Percentiles rank a stretch among this genome's conserved stretches.
Conservation (phyloP, 2,329 filamentous ascomycete species). For the Aspergillus sclerotialis region DNA sequence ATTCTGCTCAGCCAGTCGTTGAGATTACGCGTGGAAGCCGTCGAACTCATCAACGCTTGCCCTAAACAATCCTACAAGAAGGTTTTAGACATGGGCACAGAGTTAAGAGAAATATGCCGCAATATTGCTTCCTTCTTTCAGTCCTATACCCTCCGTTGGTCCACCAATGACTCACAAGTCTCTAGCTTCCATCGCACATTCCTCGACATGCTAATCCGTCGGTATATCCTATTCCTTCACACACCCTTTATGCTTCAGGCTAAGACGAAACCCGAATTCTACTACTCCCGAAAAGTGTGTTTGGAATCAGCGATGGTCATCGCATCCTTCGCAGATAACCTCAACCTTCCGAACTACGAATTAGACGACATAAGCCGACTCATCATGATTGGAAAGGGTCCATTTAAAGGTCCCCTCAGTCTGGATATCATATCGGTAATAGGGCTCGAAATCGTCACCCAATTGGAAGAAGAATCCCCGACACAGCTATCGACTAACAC, state of each 20-base stretch:
- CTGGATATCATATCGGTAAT: conserved; percentile 15
- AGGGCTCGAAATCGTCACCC: conserved; percentile 15
- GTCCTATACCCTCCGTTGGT: not conserved
- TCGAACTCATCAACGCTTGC: conserved; percentile 7
- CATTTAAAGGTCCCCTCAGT: conserved; percentile 15
- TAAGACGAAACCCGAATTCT: conserved; percentile 10
- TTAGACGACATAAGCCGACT: conserved; percentile 10
- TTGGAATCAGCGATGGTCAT: conserved; percentile 13
- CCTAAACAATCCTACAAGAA: not conserved
- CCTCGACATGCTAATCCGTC: conserved; percentile 9
- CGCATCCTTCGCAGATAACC: conserved; percentile 10
- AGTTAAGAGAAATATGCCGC: conserved; percentile 7
- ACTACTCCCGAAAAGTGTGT: conserved; percentile 12
- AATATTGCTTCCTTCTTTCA: not conserved
- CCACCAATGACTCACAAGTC: conserved; percentile 1
- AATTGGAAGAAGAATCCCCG: conserved; percentile 14
- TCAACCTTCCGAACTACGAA: conserved; percentile 5
- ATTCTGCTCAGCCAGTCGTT: conserved; percentile 8
- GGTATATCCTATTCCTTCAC: conserved; percentile 10
- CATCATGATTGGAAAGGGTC: conserved; percentile 8
- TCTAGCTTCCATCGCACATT: conserved; percentile 8
- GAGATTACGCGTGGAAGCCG: conserved; percentile 4
- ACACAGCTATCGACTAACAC: not conserved
- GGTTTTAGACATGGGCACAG: conserved; percentile 1
- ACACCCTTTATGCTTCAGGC: conserved; percentile 12